Base-by-base conservation (phyloP, 169 alveolate species). In the Plasmodium relictum region DNA sequence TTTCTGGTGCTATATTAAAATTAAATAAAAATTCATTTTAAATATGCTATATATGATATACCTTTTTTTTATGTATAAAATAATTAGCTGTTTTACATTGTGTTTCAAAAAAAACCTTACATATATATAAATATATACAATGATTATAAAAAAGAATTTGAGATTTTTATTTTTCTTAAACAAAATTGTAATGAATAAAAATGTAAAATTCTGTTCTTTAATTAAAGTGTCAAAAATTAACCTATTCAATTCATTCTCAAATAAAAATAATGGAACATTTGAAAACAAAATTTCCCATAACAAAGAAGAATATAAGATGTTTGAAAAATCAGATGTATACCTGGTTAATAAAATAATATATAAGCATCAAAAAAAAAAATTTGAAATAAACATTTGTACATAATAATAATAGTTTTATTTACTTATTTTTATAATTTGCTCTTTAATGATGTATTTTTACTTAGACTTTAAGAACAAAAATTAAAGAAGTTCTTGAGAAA, bases 301-400 rank as follows among this genome's bases (percentile, higher is more conserved):
- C 50, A 39, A 10, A 18, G 45, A 68, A 26, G 85, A 68, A 18
- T 83, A 42, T 83, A 83, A 48, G 26, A 85, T 66, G 50, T 83
- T 83, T 83, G 91, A 83, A 68, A 83, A 83, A 45, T 50, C 91
- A 50, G 91, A 83, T 9, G 63, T 83, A 26, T 83, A 83, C 48
- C 83, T 66, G 91, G 91, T 83, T 68, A 83, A 50, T 61, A 66
- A 20, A 31, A 73, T 14, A n/a, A n/a, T n/a, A n/a, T n/a, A n/a
- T n/a, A 31, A 31, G 39, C 39, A 31, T 2, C 3, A 31, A 31
- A 31, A 2, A 3, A 31, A 31, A 2, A 31, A 31, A 31, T 31
- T 31, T 31, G 1, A 31, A 31, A 31, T 31, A 31, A 31, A 31
- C 3, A 31, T 2, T 31, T 2, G 39, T 31, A 31, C 3, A 31